Conservation (phyloP, 176 grass and related monocot genomes). For the Carex cristatella region DNA sequence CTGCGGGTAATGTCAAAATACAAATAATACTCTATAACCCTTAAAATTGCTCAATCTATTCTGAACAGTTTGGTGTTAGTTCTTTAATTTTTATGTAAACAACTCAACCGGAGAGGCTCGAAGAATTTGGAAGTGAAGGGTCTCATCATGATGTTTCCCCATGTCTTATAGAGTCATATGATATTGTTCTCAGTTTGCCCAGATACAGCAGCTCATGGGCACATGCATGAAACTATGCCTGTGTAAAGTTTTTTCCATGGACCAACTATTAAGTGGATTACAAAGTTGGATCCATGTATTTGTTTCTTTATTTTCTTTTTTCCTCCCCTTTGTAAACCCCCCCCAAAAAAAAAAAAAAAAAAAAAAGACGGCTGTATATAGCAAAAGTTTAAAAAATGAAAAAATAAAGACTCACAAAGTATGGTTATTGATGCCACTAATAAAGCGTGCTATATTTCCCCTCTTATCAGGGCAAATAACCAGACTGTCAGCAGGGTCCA, state of each 20-base stretch:
- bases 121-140: neutral
- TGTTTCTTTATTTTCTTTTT: neutral
- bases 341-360: neutral
- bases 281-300: neutral
- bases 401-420: slow-evolving; percentile 47
- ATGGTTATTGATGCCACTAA: slow-evolving; percentile 93
- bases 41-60: neutral
- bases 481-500: slow-evolving; percentile 49
- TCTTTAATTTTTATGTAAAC: neutral
- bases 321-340: neutral
- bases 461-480: slow-evolving; percentile 75
- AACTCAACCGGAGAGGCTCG: neutral
- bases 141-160: neutral
- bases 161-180: neutral
- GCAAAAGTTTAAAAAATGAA: neutral
- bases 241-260: neutral
- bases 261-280: neutral
- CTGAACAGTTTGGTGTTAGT: neutral
- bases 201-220: neutral
- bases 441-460: slow-evolving; percentile 75
- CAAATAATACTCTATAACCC: neutral
- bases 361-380: neutral
- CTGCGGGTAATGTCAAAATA: neutral
- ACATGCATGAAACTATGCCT: neutral
- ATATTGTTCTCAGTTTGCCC: neutral